These are phyloP conservation scores for Phyllostachys edulis DNA, from an alignment of 176 grass and related monocot genomes.

Conservation along the genomic window DNA sequence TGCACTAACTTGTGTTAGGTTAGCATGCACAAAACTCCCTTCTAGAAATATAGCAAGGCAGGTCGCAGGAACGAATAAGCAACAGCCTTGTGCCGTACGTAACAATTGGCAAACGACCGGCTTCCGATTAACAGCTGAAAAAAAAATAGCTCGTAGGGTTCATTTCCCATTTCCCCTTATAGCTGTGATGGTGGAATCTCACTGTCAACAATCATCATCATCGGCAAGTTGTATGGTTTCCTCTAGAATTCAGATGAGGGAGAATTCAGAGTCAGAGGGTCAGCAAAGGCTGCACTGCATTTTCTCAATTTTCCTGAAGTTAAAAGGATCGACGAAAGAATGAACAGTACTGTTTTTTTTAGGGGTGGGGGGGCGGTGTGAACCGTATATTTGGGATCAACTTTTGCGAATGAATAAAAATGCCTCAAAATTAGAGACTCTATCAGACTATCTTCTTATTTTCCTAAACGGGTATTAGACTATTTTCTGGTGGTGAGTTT, in stretches of 20 bases:
- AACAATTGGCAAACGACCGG: not conserved
- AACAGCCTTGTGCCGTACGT: slow-evolving; percentile 4
- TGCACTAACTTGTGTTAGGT: not conserved
- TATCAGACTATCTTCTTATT: not conserved
- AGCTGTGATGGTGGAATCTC: not conserved
- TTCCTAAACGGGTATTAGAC: not conserved
- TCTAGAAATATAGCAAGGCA: not conserved
- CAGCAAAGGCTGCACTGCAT: slow-evolving; percentile 16
- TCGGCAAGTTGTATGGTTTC: not conserved
- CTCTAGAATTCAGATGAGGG: slow-evolving; percentile 1
- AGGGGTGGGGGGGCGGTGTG: no score
- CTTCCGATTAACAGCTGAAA: not conserved
- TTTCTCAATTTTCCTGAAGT: not conserved
- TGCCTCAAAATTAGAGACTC: slow-evolving; percentile 15
- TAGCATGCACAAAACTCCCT: not conserved
- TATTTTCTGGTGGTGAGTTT: not conserved
- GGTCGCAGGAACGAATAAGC: not conserved
- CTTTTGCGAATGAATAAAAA: slow-evolving; percentile 8
- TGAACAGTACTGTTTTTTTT: not conserved
- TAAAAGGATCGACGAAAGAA: not conserved
- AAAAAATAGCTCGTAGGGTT: not conserved
- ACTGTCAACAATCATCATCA: not conserved
- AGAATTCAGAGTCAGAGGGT: not conserved
- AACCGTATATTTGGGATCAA: not conserved
- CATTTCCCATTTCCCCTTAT: not conserved